These are phyloP conservation scores for Zygosaccharomyces bailii DNA, from an alignment of 805 yeast genomes.

Conservation along the genomic window DNA sequence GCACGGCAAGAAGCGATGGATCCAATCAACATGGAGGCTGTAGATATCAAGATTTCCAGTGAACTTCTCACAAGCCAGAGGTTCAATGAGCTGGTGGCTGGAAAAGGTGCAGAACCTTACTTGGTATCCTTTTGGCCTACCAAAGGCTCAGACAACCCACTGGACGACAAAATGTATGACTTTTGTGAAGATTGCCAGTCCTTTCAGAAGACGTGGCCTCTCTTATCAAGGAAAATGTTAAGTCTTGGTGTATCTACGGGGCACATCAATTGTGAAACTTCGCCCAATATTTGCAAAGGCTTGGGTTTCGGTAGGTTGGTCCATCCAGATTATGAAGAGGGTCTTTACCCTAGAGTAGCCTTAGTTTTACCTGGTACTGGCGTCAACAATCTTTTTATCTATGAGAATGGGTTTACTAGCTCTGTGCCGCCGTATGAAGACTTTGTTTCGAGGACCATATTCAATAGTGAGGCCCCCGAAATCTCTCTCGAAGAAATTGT, in stretches of 20 bases:
- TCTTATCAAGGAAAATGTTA: slow-evolving; percentile 47
- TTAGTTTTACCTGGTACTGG: slow-evolving; percentile 50
- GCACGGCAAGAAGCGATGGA: slow-evolving; percentile 53
- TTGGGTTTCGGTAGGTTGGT: slow-evolving; percentile 44
- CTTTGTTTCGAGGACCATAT: slow-evolving; percentile 48
- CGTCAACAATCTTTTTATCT: slow-evolving; percentile 28
- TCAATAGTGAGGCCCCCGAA: slow-evolving; percentile 43
- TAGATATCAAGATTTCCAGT: slow-evolving; percentile 43
- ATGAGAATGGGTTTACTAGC: slow-evolving; percentile 22
- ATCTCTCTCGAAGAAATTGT: slow-evolving; percentile 18
- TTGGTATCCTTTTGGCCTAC: slow-evolving; percentile 68
- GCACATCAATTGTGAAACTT: slow-evolving; percentile 57
- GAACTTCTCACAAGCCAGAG: slow-evolving; percentile 39
- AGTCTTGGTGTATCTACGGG: slow-evolving; percentile 41
- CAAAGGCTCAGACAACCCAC: slow-evolving; percentile 36
- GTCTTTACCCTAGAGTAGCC: slow-evolving; percentile 41
- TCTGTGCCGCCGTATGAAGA: slow-evolving; percentile 36
- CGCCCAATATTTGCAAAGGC: slow-evolving; percentile 48
- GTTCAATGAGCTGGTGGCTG: slow-evolving; percentile 49
- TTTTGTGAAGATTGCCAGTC: slow-evolving; percentile 49
- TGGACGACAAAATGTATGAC: slow-evolving; percentile 36
- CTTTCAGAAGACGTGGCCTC: slow-evolving; percentile 55
- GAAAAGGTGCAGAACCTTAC: slow-evolving; percentile 47
- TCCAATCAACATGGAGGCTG: slow-evolving; percentile 37
- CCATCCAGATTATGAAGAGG: slow-evolving; percentile 12